A percentile compares a stretch with the other conserved stretches of the same genome.
These are phyloP conservation scores for Meyerozyma sp. DNA, from an alignment of 1,139 yeast species.

Conservation along the genomic window DNA sequence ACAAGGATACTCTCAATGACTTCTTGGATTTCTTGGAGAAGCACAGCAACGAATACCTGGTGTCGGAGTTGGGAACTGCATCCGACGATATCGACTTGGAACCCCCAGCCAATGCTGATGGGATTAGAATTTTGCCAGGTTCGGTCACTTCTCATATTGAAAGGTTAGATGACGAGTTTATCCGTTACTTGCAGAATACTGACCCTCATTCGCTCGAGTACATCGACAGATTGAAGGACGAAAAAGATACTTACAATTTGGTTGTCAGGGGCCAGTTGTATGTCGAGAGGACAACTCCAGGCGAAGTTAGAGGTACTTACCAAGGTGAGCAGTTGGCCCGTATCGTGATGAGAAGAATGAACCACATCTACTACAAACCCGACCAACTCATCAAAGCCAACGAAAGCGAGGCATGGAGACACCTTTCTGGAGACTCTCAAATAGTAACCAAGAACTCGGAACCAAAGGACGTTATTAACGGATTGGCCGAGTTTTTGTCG, in stretches of 20 bases:
- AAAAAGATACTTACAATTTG: constrained; percentile 66
- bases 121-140: constrained; percentile 74
- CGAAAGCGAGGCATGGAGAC: constrained; percentile 70
- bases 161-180: constrained; percentile 92
- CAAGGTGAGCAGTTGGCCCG: constrained; percentile 66
- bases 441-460: constrained; percentile 46
- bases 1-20: constrained; percentile 56
- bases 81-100: constrained; percentile 79
- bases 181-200: constrained; percentile 77
- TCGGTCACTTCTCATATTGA: constrained; percentile 84
- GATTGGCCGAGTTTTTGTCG: constrained; percentile 78
- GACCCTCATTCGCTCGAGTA: constrained; percentile 97
- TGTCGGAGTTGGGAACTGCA: constrained; percentile 69
- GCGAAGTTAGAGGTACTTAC: constrained; percentile 27
- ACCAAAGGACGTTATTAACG: constrained; percentile 70
- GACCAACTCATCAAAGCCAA: constrained; percentile 61
- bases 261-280: constrained; percentile 84
- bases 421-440: constrained; percentile 32
- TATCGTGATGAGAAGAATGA: constrained; percentile 78
- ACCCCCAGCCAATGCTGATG: constrained; percentile 61
- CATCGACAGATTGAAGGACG: constrained; percentile 86
- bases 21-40: constrained; percentile 67
- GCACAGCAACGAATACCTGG: constrained; percentile 53
- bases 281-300: constrained; percentile 60
- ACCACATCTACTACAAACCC: constrained; percentile 92